phyloP scores from a whole-genome alignment of 139 green algal species.

The Chlamydomonas applanata region DNA sequence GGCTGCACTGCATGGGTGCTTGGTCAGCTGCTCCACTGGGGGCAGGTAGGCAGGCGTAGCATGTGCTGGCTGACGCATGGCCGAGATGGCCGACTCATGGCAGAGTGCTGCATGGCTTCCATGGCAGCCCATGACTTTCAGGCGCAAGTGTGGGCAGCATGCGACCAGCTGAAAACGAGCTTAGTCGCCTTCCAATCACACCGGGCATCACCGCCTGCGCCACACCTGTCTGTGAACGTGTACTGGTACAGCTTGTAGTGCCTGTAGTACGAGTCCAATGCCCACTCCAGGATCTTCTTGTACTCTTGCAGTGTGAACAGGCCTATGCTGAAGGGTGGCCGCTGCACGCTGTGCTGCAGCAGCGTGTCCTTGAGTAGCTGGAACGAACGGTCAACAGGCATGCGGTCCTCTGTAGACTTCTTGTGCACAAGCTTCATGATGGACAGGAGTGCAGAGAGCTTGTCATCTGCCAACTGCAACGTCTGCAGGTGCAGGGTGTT shows the following conservation, averaged over 20 bases:
- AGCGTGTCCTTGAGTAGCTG: slow-evolving; percentile 44
- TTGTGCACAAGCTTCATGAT: slow-evolving; percentile 58
- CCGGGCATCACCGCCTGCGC: too few relatives aligned
- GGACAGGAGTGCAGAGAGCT: slow-evolving; percentile 59
- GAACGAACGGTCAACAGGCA: slow-evolving; percentile 59
- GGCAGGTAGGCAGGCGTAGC: too few relatives aligned
- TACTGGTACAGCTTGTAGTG: slow-evolving; percentile 81
- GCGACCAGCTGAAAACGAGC: too few relatives aligned
- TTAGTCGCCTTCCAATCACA: too few relatives aligned
- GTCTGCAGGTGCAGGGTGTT: not conserved
- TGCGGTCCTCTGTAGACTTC: slow-evolving; percentile 11
- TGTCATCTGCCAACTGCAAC: slow-evolving; percentile 43
- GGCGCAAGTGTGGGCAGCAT: not conserved
- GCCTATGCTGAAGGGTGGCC: slow-evolving; percentile 64
- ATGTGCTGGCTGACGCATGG: too few relatives aligned
- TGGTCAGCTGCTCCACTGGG: too few relatives aligned
- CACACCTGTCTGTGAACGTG: slow-evolving; percentile 56
- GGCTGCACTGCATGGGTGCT: too few relatives aligned
- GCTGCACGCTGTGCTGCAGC: slow-evolving; percentile 60
- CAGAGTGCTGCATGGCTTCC: not conserved
- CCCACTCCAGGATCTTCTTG: slow-evolving; percentile 52
- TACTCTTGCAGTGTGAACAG: slow-evolving; percentile 59
- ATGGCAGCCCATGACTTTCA: not conserved
- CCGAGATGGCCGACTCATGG: not conserved
- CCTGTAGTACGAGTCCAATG: slow-evolving; percentile 63